Evolutionary conservation across 768 basidiomycete genomes (phyloP).

Genomic region (Pleurotus citrinopileatus): DNA sequence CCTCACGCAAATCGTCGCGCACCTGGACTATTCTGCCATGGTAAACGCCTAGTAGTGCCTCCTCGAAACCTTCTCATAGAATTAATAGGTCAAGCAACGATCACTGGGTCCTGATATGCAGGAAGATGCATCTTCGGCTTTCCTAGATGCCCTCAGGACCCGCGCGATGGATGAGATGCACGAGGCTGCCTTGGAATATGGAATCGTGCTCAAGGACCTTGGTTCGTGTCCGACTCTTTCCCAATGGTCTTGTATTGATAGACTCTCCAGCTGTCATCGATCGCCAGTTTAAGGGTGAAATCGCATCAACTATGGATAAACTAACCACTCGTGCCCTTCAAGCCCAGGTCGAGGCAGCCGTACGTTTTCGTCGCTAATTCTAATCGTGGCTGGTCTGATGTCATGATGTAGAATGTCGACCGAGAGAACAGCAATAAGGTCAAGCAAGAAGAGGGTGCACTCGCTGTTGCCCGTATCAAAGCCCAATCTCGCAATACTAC

Average conservation of each 20-base stretch:
- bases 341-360: slow-evolving; percentile 85
- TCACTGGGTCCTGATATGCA: slow-evolving; percentile 76
- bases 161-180: slow-evolving; percentile 89
- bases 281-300: slow-evolving; percentile 86
- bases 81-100: slow-evolving; percentile 64
- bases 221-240: slow-evolving; percentile 34
- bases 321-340: slow-evolving; percentile 78
- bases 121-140: slow-evolving; percentile 73
- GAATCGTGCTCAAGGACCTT: slow-evolving; percentile 79
- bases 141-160: slow-evolving; percentile 77
- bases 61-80: slow-evolving; percentile 9
- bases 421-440: slow-evolving; percentile 86
- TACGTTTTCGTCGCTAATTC: slow-evolving; percentile 27
- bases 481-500: slow-evolving; percentile 61
- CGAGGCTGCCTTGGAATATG: slow-evolving; percentile 77
- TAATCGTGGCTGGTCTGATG: background rate
- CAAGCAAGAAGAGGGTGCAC: slow-evolving; percentile 79
- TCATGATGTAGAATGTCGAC: slow-evolving; percentile 65
- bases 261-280: slow-evolving; percentile 68
- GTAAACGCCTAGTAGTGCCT: slow-evolving; percentile 16
- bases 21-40: slow-evolving; percentile 54
- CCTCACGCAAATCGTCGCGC: slow-evolving; percentile 81
- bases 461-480: slow-evolving; percentile 75
- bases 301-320: slow-evolving; percentile 82
- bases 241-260: background rate